phyloP scores from a whole-genome alignment of 1,139 yeast genomes.

The Debaryomycetaceae sp. region DNA sequence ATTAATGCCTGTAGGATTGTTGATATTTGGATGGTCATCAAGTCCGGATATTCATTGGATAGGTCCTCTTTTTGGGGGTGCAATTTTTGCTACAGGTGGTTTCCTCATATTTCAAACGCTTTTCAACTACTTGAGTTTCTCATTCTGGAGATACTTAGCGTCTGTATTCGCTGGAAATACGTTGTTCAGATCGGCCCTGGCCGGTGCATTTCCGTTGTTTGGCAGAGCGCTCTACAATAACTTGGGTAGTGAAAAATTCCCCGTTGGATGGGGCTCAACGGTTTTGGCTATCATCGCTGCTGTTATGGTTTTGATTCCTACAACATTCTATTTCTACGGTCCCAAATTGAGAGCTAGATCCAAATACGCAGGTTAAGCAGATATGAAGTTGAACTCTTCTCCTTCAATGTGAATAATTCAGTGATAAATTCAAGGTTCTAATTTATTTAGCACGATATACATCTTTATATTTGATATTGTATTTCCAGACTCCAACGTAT shows the following conservation, averaged over 20 bases:
- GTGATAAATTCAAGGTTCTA: too few relatives aligned
- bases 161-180: conserved; percentile 60
- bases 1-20: conserved; percentile 27
- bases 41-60: conserved; percentile 29
- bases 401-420: too few relatives aligned
- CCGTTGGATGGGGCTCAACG: conserved; percentile 57
- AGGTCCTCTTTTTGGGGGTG: conserved; percentile 28
- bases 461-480: too few relatives aligned
- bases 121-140: conserved; percentile 57
- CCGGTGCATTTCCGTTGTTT: conserved; percentile 62
- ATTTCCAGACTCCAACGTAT: too few relatives aligned
- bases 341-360: conserved; percentile 48
- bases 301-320: conserved; percentile 44
- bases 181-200: conserved; percentile 49
- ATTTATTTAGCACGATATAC: too few relatives aligned
- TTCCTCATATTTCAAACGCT: conserved; percentile 30
- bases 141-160: conserved; percentile 51
- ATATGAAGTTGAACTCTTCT: too few relatives aligned
- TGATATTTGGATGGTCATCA: conserved; percentile 33
- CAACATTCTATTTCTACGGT: conserved; percentile 46
- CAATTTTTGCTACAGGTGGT: conserved; percentile 24
- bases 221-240: conserved; percentile 50
- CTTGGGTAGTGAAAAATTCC: conserved; percentile 41
- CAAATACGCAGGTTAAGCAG: conserved; percentile 24
- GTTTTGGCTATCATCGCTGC: conserved; percentile 42